Evolutionary conservation across 176 grass and related monocot genomes (phyloP).

Genomic region (Olyra latifolia): DNA sequence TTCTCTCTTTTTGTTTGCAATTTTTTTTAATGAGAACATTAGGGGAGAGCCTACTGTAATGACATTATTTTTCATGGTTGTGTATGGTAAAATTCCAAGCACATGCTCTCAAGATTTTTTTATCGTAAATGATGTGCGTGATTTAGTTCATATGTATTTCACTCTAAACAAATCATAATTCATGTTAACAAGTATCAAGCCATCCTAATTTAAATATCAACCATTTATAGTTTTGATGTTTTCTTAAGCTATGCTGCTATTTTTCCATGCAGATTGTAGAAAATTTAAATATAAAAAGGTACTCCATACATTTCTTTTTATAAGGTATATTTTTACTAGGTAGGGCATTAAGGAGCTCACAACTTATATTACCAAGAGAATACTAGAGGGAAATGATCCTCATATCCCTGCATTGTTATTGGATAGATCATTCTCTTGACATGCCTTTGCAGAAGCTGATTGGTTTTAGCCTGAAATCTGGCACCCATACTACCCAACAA

Average conservation of each 20-base stretch:
- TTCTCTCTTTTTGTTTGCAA: neutral
- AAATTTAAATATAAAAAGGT: neutral
- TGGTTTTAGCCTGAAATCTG: neutral
- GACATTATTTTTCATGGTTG: neutral
- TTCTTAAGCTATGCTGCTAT: neutral
- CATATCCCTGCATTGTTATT: neutral
- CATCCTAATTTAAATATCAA: neutral
- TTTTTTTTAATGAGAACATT: neutral
- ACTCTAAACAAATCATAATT: neutral
- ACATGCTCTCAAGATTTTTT: neutral
- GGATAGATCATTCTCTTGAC: neutral
- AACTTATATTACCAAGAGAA: neutral
- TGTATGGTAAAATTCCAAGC: neutral
- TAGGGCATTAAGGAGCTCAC: neutral
- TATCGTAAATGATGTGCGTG: neutral
- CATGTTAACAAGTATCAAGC: neutral
- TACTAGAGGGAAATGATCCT: neutral
- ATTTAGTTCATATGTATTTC: neutral
- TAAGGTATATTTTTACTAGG: neutral
- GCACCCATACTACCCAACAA: neutral
- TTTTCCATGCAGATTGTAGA: neutral
- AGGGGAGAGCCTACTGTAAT: neutral
- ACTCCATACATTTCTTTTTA: neutral
- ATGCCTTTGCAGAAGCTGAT: neutral
- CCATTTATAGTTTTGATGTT: neutral